Conservation (phyloP, 331 rosid species). For the Quercus tomentella region DNA sequence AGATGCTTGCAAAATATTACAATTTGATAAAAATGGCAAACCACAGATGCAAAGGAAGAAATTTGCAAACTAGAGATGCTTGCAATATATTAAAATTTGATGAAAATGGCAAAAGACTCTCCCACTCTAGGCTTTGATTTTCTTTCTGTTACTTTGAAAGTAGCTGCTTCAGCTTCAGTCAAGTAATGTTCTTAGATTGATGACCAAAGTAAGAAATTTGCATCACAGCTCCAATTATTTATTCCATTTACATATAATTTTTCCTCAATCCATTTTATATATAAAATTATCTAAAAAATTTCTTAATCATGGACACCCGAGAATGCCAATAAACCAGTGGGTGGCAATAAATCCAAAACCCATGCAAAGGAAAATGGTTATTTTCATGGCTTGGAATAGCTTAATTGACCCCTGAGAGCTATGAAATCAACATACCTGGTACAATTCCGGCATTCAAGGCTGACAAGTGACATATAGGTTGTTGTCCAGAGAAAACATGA, state of each 20-base stretch:
- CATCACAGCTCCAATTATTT: not conserved
- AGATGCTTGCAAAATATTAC: too few species aligned
- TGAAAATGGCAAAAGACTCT: too few species aligned
- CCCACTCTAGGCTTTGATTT: too few species aligned
- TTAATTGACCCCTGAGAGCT: not conserved
- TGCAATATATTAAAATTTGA: too few species aligned
- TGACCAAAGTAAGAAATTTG: not conserved
- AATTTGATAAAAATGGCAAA: too few species aligned
- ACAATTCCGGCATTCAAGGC: conserved; percentile 50
- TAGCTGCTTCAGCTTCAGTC: too few species aligned
- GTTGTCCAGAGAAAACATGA: conserved; percentile 43
- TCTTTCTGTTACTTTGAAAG: too few species aligned
- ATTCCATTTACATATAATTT: too few species aligned
- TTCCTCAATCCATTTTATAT: not conserved
- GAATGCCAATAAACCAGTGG: not conserved
- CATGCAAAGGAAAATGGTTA: not conserved
- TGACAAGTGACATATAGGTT: conserved; percentile 64
- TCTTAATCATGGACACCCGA: not conserved
- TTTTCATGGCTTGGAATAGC: not conserved
- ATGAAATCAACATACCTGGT: conserved; percentile 56
- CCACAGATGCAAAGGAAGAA: too few species aligned
- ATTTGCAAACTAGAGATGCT: too few species aligned
- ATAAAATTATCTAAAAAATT: not conserved
- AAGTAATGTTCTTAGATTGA: too few species aligned
- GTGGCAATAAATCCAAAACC: not conserved